These are phyloP conservation scores for Herpetomonas muscarum DNA, from an alignment of 208 protist species.

Conservation along the genomic window DNA sequence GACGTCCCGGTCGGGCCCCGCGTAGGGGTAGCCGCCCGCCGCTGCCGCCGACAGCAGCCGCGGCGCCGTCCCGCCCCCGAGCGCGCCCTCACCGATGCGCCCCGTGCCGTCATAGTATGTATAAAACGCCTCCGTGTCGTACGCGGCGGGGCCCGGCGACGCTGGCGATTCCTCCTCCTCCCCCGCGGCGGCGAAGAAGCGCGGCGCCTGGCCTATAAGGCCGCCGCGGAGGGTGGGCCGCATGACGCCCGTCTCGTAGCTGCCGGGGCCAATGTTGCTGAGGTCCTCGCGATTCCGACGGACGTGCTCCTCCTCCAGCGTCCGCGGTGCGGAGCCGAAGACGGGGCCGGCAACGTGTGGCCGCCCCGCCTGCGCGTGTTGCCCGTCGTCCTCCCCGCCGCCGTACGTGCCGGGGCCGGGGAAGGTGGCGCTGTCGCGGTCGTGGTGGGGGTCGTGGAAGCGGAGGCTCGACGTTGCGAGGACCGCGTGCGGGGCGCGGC, in stretches of 20 bases:
- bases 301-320: slow-evolving; percentile 6
- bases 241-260: slow-evolving; percentile 32
- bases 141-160: slow-evolving; percentile 30
- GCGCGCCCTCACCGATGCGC: neutral
- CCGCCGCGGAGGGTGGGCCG: neutral
- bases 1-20: neutral
- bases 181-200: neutral
- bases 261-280: slow-evolving; percentile 35
- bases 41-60: neutral
- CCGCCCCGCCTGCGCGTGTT: no score
- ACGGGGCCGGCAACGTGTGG: slow-evolving; percentile 1
- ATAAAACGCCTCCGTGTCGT: slow-evolving; percentile 6
- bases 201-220: neutral
- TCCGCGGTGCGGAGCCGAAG: slow-evolving; percentile 43
- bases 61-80: slow-evolving; percentile 7
- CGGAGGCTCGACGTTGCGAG: slow-evolving; percentile 5
- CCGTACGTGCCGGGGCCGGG: slow-evolving; percentile 33
- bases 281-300: neutral
- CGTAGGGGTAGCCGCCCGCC: no score
- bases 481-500: neutral
- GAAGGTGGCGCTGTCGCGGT: neutral
- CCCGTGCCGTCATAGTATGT: neutral
- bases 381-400: no score
- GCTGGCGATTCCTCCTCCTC: neutral
- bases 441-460: slow-evolving; percentile 5